Base-by-base conservation (phyloP, 202 grass and related monocot genomes). In the Eragrostis tef region DNA sequence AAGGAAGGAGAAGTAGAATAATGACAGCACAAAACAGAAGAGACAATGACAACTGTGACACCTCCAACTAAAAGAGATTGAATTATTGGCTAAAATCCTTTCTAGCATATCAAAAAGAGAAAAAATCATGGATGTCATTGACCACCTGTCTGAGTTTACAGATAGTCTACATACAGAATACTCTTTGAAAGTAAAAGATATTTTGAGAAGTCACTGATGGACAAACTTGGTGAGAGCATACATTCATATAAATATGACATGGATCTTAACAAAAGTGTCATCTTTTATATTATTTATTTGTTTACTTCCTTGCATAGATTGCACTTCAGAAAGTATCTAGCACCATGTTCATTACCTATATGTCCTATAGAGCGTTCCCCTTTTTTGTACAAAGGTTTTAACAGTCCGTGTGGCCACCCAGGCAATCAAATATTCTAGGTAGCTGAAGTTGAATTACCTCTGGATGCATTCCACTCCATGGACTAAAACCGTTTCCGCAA, bases 401-500 rank as follows among this genome's bases (percentile, higher is more conserved):
- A 50, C 50, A 84, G 49, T 43, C n/a, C 39, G 42, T 13, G 48
- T 24, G 6, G 1, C 4, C n/a, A n/a, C 52, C 19, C 21, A 11
- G 31, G 64, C 5, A 22, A 86, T 85, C 70, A 73, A 70, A 68
- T 69, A 77, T 16, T n/a, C 43, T 50, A 58, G 52, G 57, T 73
- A 57, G 48, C 42, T 75, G 73, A 13, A 70, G 34, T 52, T 6
- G 41, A 82, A 71, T 86, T 88, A 97, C 94, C 87, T 97, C 91
- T 45, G 79, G 89, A 74, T 81, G 85, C 39, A 86, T 83, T 73
- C 88, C 89, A 58, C 48, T 91, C 94, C 87, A 94, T 34, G 81
- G 82, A 75, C 89, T 92, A 39, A 94, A 91, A 75, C 87, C 79
- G 63, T 88, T 97, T 54, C 87, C 87, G 11, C 87, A 86, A 27